Evolutionary conservation across 2,329 filamentous ascomycete genomes (phyloP), one percentile per base, ranked within the genome.

Genomic region (Fusarium temperatum): DNA sequence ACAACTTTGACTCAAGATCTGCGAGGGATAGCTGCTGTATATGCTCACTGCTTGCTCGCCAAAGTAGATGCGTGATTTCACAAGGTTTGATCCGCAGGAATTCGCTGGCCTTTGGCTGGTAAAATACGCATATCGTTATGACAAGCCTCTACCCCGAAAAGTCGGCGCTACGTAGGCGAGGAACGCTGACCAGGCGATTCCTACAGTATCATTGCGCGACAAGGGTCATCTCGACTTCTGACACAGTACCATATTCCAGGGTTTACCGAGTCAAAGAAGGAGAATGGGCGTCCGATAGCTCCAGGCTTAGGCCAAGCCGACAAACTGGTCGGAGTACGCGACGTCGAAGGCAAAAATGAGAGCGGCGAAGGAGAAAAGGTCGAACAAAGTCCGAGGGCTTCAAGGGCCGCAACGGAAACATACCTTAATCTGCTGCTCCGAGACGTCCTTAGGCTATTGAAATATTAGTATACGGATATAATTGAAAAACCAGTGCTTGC

Each of bases 361-460:
- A 76, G 79, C 78, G 79, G 81, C 83, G 82, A 83, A 77, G 79
- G 81, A 82, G 70, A 80, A 82, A 78, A 84, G 87, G 90, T 89
- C 91, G 90, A 92, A 89, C 86, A 89, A 91, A 92, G 88, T 90
- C 91, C 90, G 83, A 88, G 87, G 90, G 87, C 85, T 81, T 84
- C 83, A 86, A 84, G 81, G 86, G 90, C 91, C 92, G 92, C 88
- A 93, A 90, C 88, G 91, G 95, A 93, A 95, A 99, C 96, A 97
- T 99, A 99, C 96, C 96, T 99, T 98, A 88, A 99, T 97, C 92
- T 97, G 94, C 87, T 87, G 88, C 90, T 98, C 96, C 86, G 91
- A 94, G 85, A 99, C 95, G 91, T 99, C 96, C 88, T 92, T 92
- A 84, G 96, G 96, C 94, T 98, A 78, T 39, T 63, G 24, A 14